Evolutionary conservation across 2,329 filamentous ascomycete genomes (phyloP).

Genomic region (Leptographium procerum): DNA sequence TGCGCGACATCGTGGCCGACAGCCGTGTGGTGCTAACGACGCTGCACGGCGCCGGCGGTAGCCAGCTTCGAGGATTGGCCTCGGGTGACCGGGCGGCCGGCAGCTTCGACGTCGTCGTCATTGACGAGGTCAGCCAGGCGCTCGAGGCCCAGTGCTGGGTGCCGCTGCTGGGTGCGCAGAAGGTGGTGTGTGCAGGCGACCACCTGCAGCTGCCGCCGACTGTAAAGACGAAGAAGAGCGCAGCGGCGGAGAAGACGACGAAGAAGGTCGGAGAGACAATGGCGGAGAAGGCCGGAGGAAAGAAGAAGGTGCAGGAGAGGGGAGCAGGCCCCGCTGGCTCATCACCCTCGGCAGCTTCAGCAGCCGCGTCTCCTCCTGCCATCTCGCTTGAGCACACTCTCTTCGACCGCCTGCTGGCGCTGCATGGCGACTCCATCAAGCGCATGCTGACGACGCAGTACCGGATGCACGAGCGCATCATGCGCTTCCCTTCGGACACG

Average conservation of each 20-base stretch:
- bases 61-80: constrained; percentile 48
- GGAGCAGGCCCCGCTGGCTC: too few species aligned
- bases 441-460: constrained; percentile 95
- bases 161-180: constrained; percentile 65
- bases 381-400: constrained; percentile 69
- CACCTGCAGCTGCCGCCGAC: constrained; percentile 91
- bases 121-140: constrained; percentile 93
- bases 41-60: constrained; percentile 80
- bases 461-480: constrained; percentile 93
- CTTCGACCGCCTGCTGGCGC: constrained; percentile 73
- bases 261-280: not conserved
- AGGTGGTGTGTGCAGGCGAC: constrained; percentile 85
- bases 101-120: constrained; percentile 83
- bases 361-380: too few species aligned
- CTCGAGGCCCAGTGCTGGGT: constrained; percentile 98
- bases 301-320: not conserved
- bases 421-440: constrained; percentile 79
- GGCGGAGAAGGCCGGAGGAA: not conserved
- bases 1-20: constrained; percentile 59
- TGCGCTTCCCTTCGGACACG: constrained; percentile 84
- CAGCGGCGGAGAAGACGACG: not conserved
- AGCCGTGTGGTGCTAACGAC: constrained; percentile 89
- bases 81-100: constrained; percentile 33
- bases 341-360: too few species aligned
- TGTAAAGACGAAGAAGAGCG: constrained; percentile 54